Evolutionary conservation across 2,329 filamentous ascomycete species (phyloP), one percentile per base, ranked within the genome.

Genomic region (Niveomyces coronatus): DNA sequence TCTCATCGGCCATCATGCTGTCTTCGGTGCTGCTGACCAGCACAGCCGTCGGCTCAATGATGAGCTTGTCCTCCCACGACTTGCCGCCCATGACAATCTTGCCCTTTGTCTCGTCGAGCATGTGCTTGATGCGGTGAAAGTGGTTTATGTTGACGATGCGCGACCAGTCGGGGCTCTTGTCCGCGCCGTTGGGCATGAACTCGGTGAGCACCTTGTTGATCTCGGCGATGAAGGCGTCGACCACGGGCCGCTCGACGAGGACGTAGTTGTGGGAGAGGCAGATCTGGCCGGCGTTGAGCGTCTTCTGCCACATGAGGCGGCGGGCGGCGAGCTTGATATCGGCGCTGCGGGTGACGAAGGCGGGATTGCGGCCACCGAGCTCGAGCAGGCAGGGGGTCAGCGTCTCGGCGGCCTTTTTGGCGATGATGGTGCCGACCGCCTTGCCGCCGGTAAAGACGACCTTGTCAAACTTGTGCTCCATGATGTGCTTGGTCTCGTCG

Each of bases 391-490:
- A 79, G 0, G 91, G 91, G 1, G 91, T 96, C 44, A 94, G 70
- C 26, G 85, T 81, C 54, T 86, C 77, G 43, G 91, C 89, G 0
- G 89, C 91, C 58, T 93, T 94, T 59, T 88, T 80, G 33, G 85
- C 76, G 37, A 96, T 79, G 52, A 96, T 88, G 54, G 81, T 86
- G 53, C 85, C 91, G 14, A 95, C 86, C 19, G 57, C 65, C 37
- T 73, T 71, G 51, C 78, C 80, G 39, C 91, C 91, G 1, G 91
- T 98, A 66, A 94, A 98, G 68, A 91, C 88, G 53, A 98, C 93
- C 73, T 95, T 96, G 65, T 93, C 88, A 82, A 88, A 98, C 60
- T 89, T 89, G 65, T 87, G 76, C 41, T 89, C 77, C 23, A 98
- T 72, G 31, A 96, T 65, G 10, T 78, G 79, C 31, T 83, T 85